Evolutionary conservation across 257 asterid species (phyloP).

Genomic region (Leptodermis oblonga): DNA sequence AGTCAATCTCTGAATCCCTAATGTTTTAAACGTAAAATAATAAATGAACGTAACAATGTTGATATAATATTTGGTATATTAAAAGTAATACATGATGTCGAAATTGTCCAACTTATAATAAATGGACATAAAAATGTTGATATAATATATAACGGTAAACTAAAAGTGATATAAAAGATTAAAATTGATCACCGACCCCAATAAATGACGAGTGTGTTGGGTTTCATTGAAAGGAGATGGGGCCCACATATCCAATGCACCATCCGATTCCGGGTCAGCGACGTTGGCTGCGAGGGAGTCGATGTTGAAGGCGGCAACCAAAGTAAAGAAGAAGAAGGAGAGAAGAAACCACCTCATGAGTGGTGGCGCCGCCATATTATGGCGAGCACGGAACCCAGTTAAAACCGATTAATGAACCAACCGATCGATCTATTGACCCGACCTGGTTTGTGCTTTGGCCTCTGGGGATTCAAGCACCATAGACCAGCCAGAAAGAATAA

Average conservation of each 20-base stretch:
- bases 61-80: too few relatives aligned
- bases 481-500: constrained; percentile 13
- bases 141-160: too few relatives aligned
- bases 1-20: neutral
- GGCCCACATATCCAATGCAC: neutral
- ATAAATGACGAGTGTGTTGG: neutral
- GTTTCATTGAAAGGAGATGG: neutral
- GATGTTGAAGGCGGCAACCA: constrained; percentile 13
- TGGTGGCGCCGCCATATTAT: constrained; percentile 11
- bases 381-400: neutral
- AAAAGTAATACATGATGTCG: too few relatives aligned
- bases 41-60: too few relatives aligned
- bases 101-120: too few relatives aligned
- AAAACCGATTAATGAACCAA: neutral
- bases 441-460: too few relatives aligned
- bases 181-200: too few relatives aligned
- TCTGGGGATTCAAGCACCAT: constrained; percentile 12
- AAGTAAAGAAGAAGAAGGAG: neutral
- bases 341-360: constrained; percentile 9
- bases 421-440: too few relatives aligned
- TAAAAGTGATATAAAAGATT: too few relatives aligned
- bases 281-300: constrained; percentile 10
- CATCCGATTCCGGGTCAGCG: constrained; percentile 7
- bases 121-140: too few relatives aligned
- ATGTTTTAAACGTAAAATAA: too few relatives aligned